A percentile compares a stretch with the other conserved stretches of the same genome.
Conservation (phyloP, 2,329 filamentous ascomycete genomes). For the Pyrenochaeta sp. region DNA sequence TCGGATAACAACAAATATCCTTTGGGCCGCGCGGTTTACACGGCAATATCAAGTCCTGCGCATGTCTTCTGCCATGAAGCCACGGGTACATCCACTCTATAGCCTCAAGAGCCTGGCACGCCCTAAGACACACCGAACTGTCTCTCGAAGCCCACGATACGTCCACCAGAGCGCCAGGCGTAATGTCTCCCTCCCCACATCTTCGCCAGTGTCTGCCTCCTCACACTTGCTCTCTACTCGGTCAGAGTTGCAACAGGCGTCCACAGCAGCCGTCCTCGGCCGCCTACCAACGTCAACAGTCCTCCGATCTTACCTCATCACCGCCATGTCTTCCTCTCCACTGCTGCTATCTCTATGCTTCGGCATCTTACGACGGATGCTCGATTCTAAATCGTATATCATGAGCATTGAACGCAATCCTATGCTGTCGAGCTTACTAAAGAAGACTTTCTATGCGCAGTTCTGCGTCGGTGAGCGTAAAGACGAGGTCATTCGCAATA, state of each 20-base stretch:
- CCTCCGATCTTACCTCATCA: conserved; percentile 74
- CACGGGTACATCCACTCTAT: conserved; percentile 30
- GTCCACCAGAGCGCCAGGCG: conserved; percentile 43
- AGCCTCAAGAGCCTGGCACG: conserved; percentile 32
- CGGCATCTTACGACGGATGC: conserved; percentile 71
- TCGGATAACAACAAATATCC: background rate
- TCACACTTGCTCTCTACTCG: conserved; percentile 28
- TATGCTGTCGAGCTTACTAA: conserved; percentile 73
- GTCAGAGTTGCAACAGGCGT: conserved; percentile 15
- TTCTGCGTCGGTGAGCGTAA: conserved; percentile 86
- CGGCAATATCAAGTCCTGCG: background rate
- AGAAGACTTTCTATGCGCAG: conserved; percentile 87
- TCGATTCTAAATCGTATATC: conserved; percentile 71
- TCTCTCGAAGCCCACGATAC: conserved; percentile 32
- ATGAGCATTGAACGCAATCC: conserved; percentile 80
- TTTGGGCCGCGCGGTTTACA: background rate
- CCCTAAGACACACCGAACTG: conserved; percentile 26
- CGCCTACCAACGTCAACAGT: conserved; percentile 73
- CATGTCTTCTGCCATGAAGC: conserved; percentile 24
- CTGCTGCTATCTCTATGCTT: conserved; percentile 75
- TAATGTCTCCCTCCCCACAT: conserved; percentile 37
- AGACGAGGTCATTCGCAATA: conserved; percentile 69
- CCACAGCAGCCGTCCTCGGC: conserved; percentile 59
- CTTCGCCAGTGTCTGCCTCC: conserved; percentile 20
- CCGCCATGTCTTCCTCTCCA: conserved; percentile 73